Evolutionary conservation across 176 grass and related monocot genomes (phyloP).

Genomic region (Otatea glauca): DNA sequence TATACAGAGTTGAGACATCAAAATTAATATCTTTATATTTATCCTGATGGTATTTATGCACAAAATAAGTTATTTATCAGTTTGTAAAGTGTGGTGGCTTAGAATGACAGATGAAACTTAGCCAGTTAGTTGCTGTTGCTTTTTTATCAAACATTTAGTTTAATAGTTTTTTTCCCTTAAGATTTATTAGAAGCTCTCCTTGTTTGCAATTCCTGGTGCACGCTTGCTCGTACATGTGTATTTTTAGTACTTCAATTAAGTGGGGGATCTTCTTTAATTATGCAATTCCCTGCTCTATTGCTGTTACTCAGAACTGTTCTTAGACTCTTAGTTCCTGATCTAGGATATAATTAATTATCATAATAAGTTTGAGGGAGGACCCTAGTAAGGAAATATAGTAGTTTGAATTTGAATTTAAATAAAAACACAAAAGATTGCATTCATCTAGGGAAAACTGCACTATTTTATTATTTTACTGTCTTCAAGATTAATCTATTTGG

Average conservation of each 20-base stretch:
- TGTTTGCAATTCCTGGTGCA: background rate
- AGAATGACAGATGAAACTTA: background rate
- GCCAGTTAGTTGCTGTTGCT: background rate
- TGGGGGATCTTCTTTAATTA: background rate
- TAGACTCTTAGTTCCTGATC: background rate
- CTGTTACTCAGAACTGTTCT: background rate
- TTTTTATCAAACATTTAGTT: background rate
- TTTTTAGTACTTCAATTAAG: background rate
- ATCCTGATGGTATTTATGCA: background rate
- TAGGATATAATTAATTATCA: background rate
- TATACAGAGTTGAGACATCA: background rate
- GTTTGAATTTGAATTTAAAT: conserved; percentile 16
- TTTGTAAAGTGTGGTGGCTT: background rate
- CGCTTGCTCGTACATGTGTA: background rate
- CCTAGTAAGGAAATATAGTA: background rate
- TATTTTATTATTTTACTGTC: background rate
- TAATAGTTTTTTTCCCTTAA: background rate
- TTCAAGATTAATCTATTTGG: background rate
- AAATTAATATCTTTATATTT: background rate
- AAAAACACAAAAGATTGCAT: background rate
- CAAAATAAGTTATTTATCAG: background rate
- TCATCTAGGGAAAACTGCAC: background rate
- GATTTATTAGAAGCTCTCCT: background rate
- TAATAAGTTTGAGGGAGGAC: background rate
- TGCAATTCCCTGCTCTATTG: background rate